Base-by-base conservation (phyloP, 306 rosid species). In the Begonia fuchsioides region DNA sequence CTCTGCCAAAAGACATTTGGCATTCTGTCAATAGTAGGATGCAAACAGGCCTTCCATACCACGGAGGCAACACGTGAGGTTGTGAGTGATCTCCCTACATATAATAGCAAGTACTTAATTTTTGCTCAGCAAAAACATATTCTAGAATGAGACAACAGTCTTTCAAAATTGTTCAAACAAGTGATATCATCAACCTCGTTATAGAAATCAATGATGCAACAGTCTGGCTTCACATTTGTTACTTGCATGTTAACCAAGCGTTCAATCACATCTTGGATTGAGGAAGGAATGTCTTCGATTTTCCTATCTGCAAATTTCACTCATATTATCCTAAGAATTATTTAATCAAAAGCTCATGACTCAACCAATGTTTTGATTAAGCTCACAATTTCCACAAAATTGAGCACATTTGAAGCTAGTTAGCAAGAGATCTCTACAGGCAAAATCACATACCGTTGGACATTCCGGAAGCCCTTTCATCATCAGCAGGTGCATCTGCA, bases 11-110 rank as follows among this genome's bases (percentile, higher is more conserved):
- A 32, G 83, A 67, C 77, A 90, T 75, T 61, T 85, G 92, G 58
- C 98, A 90, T 60, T 85, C 94, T 32, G 95, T 85, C 68, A 90
- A 74, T 61, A 59, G 74, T 60, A 90, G 83, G 32, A 68, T 47
- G 16, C 72, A 62, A 55, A 90, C 71, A 17, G 98, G 98, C 73
- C 92, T 76, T 65, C 94, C 98, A 65, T 63, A 79, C 95, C 94
- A 85, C 39, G 61, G 40, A 0, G 94, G 95, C 78, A 80, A 90
- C 43, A 15, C 65, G 70, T 79, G 43, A 47, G 95, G 98, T 57
- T 79, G 87, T 49, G 98, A 85, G 61, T 84, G 87, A 68, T 90
- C 98, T 59, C 95, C 95, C 98, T 90, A 53, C 17, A 53, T n/a
- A 52, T 62, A 49, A 72, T 57, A 58, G 48, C 67, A 16, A 8